Evolutionary conservation across 23 red algal genomes (phyloP), one percentile per base, ranked within the genome.

Genomic region (Pyropia haitanensis): DNA sequence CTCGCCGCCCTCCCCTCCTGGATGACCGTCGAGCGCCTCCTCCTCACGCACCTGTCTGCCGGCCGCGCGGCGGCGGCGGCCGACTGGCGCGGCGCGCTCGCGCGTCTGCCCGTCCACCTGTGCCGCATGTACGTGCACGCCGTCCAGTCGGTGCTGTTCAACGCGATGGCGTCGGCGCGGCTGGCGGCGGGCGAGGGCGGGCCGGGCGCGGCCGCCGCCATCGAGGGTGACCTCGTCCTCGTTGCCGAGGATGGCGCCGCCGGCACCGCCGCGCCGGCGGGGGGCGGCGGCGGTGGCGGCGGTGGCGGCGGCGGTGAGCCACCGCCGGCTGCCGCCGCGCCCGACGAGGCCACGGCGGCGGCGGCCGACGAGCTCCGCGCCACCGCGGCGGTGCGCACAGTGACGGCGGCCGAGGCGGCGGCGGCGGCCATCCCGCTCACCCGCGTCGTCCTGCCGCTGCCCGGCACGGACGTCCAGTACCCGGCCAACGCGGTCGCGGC

Each of bases 71-170:
- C 14, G 18, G 73, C n/a, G 20, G 32, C 58, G 14, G 10, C 16
- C 22, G 94, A 98, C 54, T 75, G 85, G 53, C 56, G 62, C 16
- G 76, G 70, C 53, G 86, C 85, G 9, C 91, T 98, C 62, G 57
- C 39, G 29, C 76, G 65, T 27, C 57, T 98, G 2, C 94, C 94
- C 5, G 28, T 64, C 26, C 80, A 82, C 72, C 60, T 98, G 39
- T 54, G 79, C 5, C 85, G 53, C 25, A 88, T 98, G 78, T 98
- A 98, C 32, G 71, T 81, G 4, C 84, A 96, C 63, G 86, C 85
- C 58, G 94, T 98, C 24, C 94, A 98, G 63, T 91, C 86, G 65
- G 75, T 64, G 54, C 31, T 98, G 27, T 98, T 87, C 86, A 98
- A 98, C 75, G 59, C 78, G 1, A 98, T 98, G 86, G 94, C 94